Conservation (phyloP, 345 rosid species). For the Lumnitzera racemosa region DNA sequence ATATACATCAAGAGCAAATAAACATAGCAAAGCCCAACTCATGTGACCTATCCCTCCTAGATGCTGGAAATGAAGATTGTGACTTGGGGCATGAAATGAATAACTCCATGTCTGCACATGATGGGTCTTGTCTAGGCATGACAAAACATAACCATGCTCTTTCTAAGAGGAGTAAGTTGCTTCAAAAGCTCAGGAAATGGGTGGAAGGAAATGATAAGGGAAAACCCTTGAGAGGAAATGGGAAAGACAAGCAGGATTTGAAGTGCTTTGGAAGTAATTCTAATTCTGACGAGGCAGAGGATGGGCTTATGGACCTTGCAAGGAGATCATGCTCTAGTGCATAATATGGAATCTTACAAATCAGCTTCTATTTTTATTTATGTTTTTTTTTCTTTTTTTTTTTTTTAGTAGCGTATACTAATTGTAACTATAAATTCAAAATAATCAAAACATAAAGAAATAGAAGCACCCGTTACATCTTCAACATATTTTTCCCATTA, state of each 20-base stretch:
- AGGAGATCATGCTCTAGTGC: conserved; percentile 50
- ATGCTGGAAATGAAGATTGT: conserved; percentile 13
- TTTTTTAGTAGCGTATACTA: no score
- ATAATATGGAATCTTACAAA: neutral
- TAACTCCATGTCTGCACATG: conserved; percentile 10
- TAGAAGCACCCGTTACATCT: no score
- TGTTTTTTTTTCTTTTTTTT: no score
- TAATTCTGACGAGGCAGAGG: conserved; percentile 23
- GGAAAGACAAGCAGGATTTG: conserved; percentile 22
- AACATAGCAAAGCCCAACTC: neutral
- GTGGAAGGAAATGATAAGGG: conserved; percentile 51
- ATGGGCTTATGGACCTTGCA: conserved; percentile 20
- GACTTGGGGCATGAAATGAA: conserved; percentile 19
- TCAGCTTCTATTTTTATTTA: neutral
- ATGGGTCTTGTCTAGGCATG: neutral
- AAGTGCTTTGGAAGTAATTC: conserved; percentile 39
- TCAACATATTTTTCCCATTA: no score
- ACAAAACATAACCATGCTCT: conserved; percentile 12
- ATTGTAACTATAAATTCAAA: no score
- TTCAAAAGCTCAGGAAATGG: conserved; percentile 60
- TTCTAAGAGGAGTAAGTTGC: conserved; percentile 42
- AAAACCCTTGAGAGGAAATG: conserved; percentile 25
- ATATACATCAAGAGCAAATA: conserved; percentile 5
- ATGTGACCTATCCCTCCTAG: conserved; percentile 21
- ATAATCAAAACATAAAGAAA: no score